Evolutionary conservation across 345 rosid species (phyloP).

Genomic region (Cochlearia excelsa): DNA sequence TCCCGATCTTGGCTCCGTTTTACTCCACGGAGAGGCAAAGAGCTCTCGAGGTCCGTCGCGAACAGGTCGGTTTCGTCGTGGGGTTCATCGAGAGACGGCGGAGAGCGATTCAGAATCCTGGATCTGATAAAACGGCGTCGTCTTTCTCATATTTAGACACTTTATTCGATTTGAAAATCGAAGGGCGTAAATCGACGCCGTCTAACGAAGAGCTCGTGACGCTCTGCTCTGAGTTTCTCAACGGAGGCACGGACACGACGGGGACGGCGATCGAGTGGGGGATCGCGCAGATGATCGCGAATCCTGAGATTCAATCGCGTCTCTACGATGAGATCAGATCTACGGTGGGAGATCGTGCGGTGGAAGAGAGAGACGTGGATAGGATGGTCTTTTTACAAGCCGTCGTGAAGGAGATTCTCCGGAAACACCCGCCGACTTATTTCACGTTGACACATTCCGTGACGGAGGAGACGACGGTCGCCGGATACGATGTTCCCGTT

Average conservation of each 20-base stretch:
- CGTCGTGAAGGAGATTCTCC: constrained; percentile 64
- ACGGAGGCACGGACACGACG: constrained; percentile 88
- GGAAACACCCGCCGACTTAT: constrained; percentile 84
- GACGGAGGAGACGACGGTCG: constrained; percentile 59
- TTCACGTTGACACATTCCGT: constrained; percentile 72
- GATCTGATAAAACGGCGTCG: constrained; percentile 48
- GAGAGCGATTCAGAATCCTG: constrained; percentile 47
- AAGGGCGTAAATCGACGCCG: constrained; percentile 57
- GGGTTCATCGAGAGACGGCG: constrained; percentile 57
- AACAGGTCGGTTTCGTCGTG: constrained; percentile 56
- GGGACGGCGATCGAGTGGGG: constrained; percentile 93
- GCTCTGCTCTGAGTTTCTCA: constrained; percentile 80
- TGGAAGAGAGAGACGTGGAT: constrained; percentile 66
- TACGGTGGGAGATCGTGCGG: constrained; percentile 50
- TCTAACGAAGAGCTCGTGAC: constrained; percentile 67
- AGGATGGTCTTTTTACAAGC: constrained; percentile 65
- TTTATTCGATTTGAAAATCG: constrained; percentile 58
- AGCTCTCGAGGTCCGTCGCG: constrained; percentile 55
- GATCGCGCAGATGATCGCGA: constrained; percentile 64
- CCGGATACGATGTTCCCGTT: constrained; percentile 63
- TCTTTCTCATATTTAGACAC: constrained; percentile 87
- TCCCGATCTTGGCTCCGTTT: constrained; percentile 73
- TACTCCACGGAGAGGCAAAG: constrained; percentile 62
- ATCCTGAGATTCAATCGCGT: constrained; percentile 59
- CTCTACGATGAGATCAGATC: constrained; percentile 58